Percentiles rank a stretch among this genome's conserved stretches.
Evolutionary conservation across 208 protist species (phyloP).

Genomic region (Leishmania martiniquensis): DNA sequence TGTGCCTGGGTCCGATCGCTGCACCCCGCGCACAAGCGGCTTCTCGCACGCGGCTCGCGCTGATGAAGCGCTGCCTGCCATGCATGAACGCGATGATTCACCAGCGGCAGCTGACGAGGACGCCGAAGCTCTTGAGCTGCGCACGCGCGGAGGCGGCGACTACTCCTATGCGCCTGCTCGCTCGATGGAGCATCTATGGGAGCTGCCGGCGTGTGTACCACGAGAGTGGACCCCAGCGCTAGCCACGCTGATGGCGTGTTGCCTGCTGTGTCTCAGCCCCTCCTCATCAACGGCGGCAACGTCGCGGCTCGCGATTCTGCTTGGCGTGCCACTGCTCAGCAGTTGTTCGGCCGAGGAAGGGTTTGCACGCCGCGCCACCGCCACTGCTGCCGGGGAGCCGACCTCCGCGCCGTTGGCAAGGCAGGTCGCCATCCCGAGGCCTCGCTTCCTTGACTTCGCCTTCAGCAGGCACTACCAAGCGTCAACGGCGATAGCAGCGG

Average conservation of each 20-base stretch:
- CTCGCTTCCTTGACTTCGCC: slow-evolving; percentile 12
- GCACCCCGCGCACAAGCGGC: not conserved
- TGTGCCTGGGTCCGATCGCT: not conserved
- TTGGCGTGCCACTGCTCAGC: slow-evolving; percentile 1
- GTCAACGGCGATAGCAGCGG: not conserved
- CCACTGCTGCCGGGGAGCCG: not conserved
- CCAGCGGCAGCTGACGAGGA: not conserved
- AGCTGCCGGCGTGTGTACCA: slow-evolving; percentile 22
- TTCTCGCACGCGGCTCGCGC: not conserved
- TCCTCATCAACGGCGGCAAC: not conserved
- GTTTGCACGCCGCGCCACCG: not conserved
- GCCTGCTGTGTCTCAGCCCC: slow-evolving; percentile 20
- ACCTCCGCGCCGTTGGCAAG: not conserved
- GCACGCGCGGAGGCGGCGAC: not conserved
- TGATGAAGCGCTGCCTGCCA: not conserved
- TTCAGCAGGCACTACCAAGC: slow-evolving; percentile 1
- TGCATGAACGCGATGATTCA: not conserved
- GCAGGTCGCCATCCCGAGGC: slow-evolving; percentile 1
- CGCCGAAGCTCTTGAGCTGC: not conserved
- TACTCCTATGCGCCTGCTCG: slow-evolving; percentile 18
- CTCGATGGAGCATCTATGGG: slow-evolving; percentile 33
- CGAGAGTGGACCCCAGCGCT: slow-evolving; percentile 23
- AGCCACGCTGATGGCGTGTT: slow-evolving; percentile 31
- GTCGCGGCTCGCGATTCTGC: slow-evolving; percentile 12
- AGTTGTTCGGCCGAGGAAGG: not conserved